A percentile compares a stretch with the other conserved stretches of the same genome.
These are phyloP conservation scores for Xylaria sp. DNA, from an alignment of 2,329 filamentous ascomycete genomes.

Conservation along the genomic window DNA sequence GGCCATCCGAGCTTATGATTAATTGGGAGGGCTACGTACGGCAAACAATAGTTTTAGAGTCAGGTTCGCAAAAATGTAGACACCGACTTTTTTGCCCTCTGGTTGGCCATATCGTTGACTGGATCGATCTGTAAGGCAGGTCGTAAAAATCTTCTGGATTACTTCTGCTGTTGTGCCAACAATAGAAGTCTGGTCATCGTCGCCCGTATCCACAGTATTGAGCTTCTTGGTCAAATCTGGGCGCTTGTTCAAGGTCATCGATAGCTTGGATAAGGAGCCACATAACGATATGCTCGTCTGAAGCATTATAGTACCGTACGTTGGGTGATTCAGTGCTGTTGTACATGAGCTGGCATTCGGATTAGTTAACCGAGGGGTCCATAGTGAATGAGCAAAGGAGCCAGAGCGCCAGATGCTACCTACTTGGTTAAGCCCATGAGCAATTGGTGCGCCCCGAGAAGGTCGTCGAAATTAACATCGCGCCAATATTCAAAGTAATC, in stretches of 20 bases:
- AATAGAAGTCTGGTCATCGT: constrained; percentile 78
- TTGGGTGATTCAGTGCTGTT: constrained; percentile 81
- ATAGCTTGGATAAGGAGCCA: constrained; percentile 81
- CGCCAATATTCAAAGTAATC: constrained; percentile 85
- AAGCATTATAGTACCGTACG: constrained; percentile 83
- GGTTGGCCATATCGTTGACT: constrained; percentile 74
- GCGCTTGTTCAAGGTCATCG: constrained; percentile 83
- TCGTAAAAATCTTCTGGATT: constrained; percentile 90
- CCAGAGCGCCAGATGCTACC: constrained; percentile 48
- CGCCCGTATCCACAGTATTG: constrained; percentile 64
- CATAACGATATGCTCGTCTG: constrained; percentile 86
- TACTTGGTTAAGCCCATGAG: constrained; percentile 81
- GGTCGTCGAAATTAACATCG: constrained; percentile 80
- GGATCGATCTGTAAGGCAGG: constrained; percentile 84
- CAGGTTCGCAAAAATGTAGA: constrained; percentile 92
- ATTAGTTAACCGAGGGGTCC: constrained; percentile 26
- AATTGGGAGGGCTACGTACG: constrained; percentile 56
- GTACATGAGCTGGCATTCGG: constrained; percentile 74
- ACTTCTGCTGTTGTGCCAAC: constrained; percentile 90
- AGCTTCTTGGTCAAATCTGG: constrained; percentile 80
- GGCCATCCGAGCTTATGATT: not conserved
- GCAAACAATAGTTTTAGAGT: constrained; percentile 90
- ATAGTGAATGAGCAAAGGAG: not conserved
- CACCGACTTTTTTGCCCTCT: constrained; percentile 85
- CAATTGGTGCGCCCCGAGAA: constrained; percentile 78